Evolutionary conservation across 2,329 filamentous ascomycete genomes (phyloP), one percentile per base, ranked within the genome.

Genomic region (Fusarium poae): DNA sequence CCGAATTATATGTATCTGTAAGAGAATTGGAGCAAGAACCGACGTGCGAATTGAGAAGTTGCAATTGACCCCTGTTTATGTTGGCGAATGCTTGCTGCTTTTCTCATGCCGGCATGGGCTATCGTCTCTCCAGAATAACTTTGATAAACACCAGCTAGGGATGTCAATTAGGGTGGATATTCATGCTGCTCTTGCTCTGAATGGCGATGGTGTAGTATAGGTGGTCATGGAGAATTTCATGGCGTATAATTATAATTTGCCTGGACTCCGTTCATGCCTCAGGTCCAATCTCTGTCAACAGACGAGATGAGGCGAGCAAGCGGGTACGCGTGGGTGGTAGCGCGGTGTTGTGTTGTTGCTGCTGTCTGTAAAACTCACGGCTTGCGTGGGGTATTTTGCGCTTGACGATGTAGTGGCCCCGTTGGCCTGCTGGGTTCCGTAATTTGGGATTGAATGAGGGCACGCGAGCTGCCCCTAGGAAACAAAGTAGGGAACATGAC

Each of bases 211-310:
- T 43, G 10, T 25, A 43, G 30, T 35, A 25, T 37, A 62, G 29
- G 43, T 25, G 48, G 29, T 34, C 34, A 29, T 44, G 32, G 35
- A 49, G 49, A 39, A 63, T 30, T 30, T 25, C 27, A 32, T 29
- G 56, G 57, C 57, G 70, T 70, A 65, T 70, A 65, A 62, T 74
- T 74, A 73, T 74, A 73, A 74, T 66, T 66, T 70, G 56, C 62
- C 54, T 57, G 63, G 29, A 58, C 59, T 67, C 71, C 68, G 50
- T 72, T 64, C 52, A 58, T 64, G 59, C 61, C 32, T 25, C 35
- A 44, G 40, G 49, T 60, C 57, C 35, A 63, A 42, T 40, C 53
- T 59, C 45, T 64, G 49, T 63, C 46, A 56, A 64, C 61, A 37
- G 32, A 30, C 21, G 32, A 50, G 48, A 50, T 67, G 62, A 70